Conservation (phyloP, 345 rosid species). For the Gossypium sturtianum region DNA sequence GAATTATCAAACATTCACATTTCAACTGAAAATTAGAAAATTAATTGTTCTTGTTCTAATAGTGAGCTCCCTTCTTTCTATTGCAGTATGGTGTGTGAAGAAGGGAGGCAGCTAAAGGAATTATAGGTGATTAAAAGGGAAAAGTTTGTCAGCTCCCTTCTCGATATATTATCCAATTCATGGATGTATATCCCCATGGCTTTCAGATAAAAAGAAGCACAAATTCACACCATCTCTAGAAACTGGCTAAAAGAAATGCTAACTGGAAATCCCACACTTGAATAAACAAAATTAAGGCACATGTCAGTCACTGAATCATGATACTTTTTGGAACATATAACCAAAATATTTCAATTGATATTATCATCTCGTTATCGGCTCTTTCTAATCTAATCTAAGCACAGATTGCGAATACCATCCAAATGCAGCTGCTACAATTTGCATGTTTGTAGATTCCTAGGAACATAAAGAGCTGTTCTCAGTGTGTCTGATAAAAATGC, state of each 20-base stretch:
- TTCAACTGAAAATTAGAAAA: no score
- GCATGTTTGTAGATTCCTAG: not conserved
- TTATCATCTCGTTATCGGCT: not conserved
- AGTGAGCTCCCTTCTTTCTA: no score
- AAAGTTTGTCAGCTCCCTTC: no score
- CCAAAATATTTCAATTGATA: not conserved
- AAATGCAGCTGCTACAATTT: conserved; percentile 7
- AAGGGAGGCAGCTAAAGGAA: no score
- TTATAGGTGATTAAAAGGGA: no score
- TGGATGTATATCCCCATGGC: no score
- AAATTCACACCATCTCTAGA: not conserved
- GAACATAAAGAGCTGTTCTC: conserved; percentile 2
- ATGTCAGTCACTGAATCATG: not conserved
- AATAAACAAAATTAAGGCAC: not conserved
- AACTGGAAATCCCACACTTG: not conserved
- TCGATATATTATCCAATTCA: no score
- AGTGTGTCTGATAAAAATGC: conserved; percentile 6
- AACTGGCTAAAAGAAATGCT: not conserved
- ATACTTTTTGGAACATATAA: conserved; percentile 8
- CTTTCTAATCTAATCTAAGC: not conserved
- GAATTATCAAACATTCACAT: no score
- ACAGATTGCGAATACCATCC: not conserved
- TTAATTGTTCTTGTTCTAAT: no score
- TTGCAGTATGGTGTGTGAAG: no score
- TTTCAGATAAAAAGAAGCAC: not conserved